These are phyloP conservation scores for Trypanosoma grayi DNA, from an alignment of 208 protist species.

Conservation along the genomic window DNA sequence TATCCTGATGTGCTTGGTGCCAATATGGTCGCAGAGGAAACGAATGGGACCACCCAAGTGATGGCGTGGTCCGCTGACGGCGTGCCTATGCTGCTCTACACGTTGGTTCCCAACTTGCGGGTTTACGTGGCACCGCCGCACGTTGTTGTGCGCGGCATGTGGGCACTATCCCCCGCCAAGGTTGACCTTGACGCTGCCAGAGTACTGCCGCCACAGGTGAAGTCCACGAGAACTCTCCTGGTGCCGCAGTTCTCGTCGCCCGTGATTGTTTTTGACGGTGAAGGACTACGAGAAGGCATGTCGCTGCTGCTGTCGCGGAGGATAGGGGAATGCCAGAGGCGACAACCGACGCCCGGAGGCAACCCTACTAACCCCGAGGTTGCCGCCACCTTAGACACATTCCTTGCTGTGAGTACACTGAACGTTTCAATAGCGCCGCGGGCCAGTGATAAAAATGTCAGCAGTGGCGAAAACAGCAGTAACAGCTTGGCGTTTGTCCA, in stretches of 20 bases:
- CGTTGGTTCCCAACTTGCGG: constrained; percentile 49
- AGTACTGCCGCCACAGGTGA: not conserved
- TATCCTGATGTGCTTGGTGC: not conserved
- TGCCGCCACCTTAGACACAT: constrained; percentile 45
- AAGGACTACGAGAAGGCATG: constrained; percentile 52
- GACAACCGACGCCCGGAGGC: constrained; percentile 22
- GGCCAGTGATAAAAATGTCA: not conserved
- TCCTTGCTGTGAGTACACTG: constrained; percentile 53
- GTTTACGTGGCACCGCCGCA: constrained; percentile 40
- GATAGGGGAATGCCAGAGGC: constrained; percentile 29
- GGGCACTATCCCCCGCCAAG: constrained; percentile 48
- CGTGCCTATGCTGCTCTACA: constrained; percentile 37
- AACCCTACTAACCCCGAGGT: constrained; percentile 16
- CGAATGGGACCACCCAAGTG: not conserved
- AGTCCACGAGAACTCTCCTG: constrained; percentile 14
- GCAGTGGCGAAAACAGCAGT: not conserved
- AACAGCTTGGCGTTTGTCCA: constrained; percentile 48
- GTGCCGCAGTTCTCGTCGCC: constrained; percentile 63
- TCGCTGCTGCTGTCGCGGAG: constrained; percentile 45
- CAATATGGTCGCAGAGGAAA: not conserved
- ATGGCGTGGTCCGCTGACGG: constrained; percentile 7
- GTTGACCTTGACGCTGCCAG: not conserved
- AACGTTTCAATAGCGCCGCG: constrained; percentile 21
- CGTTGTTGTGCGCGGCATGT: constrained; percentile 53
- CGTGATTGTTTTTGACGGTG: constrained; percentile 49